phyloP scores from a whole-genome alignment of 2,329 filamentous ascomycete genomes.

The Ceratocystis lukuohia region DNA sequence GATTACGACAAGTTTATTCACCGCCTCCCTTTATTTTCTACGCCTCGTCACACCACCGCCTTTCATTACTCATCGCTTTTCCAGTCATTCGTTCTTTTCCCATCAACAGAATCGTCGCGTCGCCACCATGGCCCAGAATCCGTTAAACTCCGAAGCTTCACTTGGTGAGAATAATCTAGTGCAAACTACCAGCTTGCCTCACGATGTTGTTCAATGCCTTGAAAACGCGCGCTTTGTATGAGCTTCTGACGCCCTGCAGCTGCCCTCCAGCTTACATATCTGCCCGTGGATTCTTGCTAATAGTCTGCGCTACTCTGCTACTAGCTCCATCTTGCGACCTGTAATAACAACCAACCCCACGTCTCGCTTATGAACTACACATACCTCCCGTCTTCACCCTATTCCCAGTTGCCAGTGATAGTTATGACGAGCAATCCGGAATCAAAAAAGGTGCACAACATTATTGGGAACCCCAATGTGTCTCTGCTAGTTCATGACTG shows the following conservation, averaged over 20 bases:
- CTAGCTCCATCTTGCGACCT: conserved; percentile 90
- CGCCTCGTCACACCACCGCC: too few species aligned
- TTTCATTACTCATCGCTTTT: too few species aligned
- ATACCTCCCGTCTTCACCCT: conserved; percentile 70
- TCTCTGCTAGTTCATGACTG: conserved; percentile 94
- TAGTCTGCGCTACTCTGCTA: conserved; percentile 17
- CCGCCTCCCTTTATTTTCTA: too few species aligned
- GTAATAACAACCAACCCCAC: conserved; percentile 67
- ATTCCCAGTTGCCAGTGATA: conserved; percentile 61
- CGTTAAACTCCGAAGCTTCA: conserved; percentile 62
- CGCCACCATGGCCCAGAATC: conserved; percentile 41
- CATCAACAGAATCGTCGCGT: too few species aligned
- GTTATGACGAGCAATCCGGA: conserved; percentile 83
- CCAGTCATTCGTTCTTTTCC: too few species aligned
- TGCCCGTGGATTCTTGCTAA: neutral
- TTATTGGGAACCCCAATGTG: conserved; percentile 72
- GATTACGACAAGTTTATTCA: too few species aligned
- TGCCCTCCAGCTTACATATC: conserved; percentile 2
- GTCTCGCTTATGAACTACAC: conserved; percentile 99
- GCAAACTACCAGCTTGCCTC: conserved; percentile 57
- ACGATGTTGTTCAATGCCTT: conserved; percentile 78
- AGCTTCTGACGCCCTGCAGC: conserved; percentile 20
- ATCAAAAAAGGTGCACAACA: conserved; percentile 69
- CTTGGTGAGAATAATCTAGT: conserved; percentile 49
- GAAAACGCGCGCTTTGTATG: conserved; percentile 88